Base-by-base conservation (phyloP, 2,329 filamentous ascomycete species). In the Stachybotrys elegans region DNA sequence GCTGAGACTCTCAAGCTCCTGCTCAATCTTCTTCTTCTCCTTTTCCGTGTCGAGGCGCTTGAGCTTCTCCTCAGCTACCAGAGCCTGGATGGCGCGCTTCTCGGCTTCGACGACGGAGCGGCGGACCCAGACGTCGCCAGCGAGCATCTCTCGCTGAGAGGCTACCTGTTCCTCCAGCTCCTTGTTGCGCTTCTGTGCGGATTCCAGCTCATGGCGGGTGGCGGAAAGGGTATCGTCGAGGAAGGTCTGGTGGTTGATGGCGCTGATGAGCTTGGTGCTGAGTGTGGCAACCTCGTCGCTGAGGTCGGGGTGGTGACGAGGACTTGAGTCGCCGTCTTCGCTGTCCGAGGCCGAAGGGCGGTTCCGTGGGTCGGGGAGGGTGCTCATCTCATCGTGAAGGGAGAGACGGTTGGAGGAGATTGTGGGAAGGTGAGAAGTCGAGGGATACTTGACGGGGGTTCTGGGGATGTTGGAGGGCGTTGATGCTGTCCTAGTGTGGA, bases 211-310 rank as follows among this genome's bases (percentile, higher is more conserved):
- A 61, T 91, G 84, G 29, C 90, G 81, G 14, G 90, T 86, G 42
- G 82, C 83, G 40, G 88, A 85, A 16, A 98, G 73, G 11, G 82
- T 87, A 64, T 98, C 93, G 65, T 97, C 93, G 36, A 98, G 77
- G 19, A 79, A 84, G 7, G 91, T 96, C 66, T 96, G 91, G 64
- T 95, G 86, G 62, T 98, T 98, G 67, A 98, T 96, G 36, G 93
- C 92, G 59, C 93, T 92, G 56, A 98, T 92, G 50, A 98, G 81
- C 66, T 98, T 98, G 40, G 90, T 92, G 67, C 90, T 97, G 23
- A 98, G 73, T 6, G 88, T 83, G 7, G 92, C 88, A 22, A 98
- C 88, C 66, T 97, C 93, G 46, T 78, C 71, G 51, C 75, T 75
- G 19, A 82, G 67, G 45, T 80, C 79, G 5, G 77, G 75, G 48